These are phyloP conservation scores for Colletotrichum eremochloae DNA, from an alignment of 2,329 filamentous ascomycete genomes.

Conservation along the genomic window DNA sequence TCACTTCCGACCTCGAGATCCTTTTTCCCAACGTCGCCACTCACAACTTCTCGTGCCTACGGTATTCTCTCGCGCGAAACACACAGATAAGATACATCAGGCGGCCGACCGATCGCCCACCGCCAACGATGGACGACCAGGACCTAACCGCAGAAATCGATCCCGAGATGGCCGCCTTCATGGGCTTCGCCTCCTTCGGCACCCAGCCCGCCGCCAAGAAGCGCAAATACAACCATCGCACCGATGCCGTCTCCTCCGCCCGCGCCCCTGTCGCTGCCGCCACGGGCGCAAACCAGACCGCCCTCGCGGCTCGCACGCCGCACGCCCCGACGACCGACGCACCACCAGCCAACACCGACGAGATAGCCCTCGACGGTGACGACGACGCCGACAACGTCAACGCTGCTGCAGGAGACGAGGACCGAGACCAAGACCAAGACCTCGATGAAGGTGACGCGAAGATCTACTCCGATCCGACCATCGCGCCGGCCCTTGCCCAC, in stretches of 20 bases:
- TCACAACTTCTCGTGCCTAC: neutral
- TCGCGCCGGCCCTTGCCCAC: conserved; percentile 40
- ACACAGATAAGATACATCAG: neutral
- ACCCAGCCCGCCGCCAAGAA: conserved; percentile 69
- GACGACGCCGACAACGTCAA: conserved; percentile 54
- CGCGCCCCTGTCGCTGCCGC: conserved; percentile 47
- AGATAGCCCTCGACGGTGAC: conserved; percentile 61
- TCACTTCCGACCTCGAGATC: neutral
- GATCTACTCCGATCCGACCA: conserved; percentile 20
- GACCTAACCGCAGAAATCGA: conserved; percentile 45
- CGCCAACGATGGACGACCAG: conserved; percentile 40
- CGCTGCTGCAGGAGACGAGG: conserved; percentile 43
- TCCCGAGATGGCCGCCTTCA: conserved; percentile 70
- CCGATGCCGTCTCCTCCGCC: conserved; percentile 61
- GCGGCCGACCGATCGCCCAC: neutral
- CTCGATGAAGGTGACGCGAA: conserved; percentile 28
- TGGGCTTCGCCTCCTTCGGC: conserved; percentile 83
- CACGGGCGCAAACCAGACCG: conserved; percentile 52
- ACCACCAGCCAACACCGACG: conserved; percentile 54
- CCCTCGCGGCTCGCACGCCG: conserved; percentile 51
- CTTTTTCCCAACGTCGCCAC: neutral
- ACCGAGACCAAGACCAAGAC: conserved; percentile 16
- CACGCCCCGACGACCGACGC: conserved; percentile 35
- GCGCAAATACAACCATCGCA: conserved; percentile 73
- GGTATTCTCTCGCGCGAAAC: neutral